Percentiles rank a stretch among this genome's conserved stretches.
These are phyloP conservation scores for Periconia sp. DNA, from an alignment of 2,329 filamentous ascomycete genomes.

Conservation along the genomic window DNA sequence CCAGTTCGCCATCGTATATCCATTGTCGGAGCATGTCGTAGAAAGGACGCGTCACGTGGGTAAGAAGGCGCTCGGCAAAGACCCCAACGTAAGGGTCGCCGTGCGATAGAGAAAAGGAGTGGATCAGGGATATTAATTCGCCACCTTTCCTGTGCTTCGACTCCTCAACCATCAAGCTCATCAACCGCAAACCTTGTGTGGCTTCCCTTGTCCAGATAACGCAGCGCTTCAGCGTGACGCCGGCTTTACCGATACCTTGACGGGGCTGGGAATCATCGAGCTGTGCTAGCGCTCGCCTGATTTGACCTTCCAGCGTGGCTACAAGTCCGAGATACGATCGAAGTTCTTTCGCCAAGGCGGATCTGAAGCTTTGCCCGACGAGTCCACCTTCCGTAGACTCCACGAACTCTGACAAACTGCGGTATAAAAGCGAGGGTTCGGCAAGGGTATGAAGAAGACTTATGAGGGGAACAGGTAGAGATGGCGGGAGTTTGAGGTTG, in stretches of 20 bases:
- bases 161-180: slow-evolving; percentile 93
- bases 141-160: slow-evolving; percentile 82
- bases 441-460: slow-evolving; percentile 86
- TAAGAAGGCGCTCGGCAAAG: slow-evolving; percentile 86
- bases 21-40: slow-evolving; percentile 95
- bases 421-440: slow-evolving; percentile 91
- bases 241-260: slow-evolving; percentile 76
- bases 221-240: slow-evolving; percentile 91
- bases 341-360: slow-evolving; percentile 81
- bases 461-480: slow-evolving; percentile 79
- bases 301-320: slow-evolving; percentile 89
- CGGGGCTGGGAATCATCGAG: slow-evolving; percentile 69
- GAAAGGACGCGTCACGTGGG: slow-evolving; percentile 87
- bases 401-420: slow-evolving; percentile 76
- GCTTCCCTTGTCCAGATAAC: slow-evolving; percentile 97
- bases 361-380: slow-evolving; percentile 87
- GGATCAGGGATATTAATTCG: slow-evolving; percentile 89
- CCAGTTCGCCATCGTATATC: slow-evolving; percentile 98
- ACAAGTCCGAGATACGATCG: slow-evolving; percentile 88
- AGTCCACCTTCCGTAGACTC: slow-evolving; percentile 79
- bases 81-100: slow-evolving; percentile 92
- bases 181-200: slow-evolving; percentile 89
- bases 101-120: slow-evolving; percentile 88
- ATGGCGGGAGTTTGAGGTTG: slow-evolving; percentile 73
- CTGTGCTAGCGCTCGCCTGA: slow-evolving; percentile 75